Evolutionary conservation across 208 protist genomes (phyloP).

Genomic region (Leishmania braziliensis): DNA sequence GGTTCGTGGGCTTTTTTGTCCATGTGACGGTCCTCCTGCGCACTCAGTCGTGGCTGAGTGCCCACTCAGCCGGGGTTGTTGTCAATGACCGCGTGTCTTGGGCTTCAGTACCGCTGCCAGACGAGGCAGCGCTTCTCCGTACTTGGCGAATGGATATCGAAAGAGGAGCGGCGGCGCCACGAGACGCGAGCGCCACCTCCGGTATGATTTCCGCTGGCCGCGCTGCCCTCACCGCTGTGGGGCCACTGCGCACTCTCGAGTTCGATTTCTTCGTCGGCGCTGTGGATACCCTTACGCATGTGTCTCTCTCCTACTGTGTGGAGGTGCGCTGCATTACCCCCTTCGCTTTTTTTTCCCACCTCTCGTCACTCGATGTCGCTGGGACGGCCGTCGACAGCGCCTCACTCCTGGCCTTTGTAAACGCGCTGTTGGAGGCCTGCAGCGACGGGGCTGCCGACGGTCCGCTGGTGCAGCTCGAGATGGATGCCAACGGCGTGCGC

Average conservation of each 20-base stretch:
- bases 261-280: slow-evolving; percentile 9
- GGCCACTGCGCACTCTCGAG: neutral
- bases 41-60: neutral
- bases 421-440: slow-evolving; percentile 27
- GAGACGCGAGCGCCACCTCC: neutral
- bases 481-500: neutral
- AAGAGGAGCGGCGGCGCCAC: neutral
- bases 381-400: slow-evolving; percentile 39
- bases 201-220: neutral
- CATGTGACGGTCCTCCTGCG: slow-evolving; percentile 1
- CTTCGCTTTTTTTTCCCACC: slow-evolving; percentile 19
- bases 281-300: slow-evolving; percentile 7
- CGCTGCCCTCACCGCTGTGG: neutral
- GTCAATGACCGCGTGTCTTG: neutral
- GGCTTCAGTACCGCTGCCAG: slow-evolving; percentile 7
- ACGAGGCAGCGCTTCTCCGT: slow-evolving; percentile 20
- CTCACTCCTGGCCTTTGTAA: slow-evolving; percentile 28
- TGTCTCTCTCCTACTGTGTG: slow-evolving; percentile 28
- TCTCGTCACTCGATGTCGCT: slow-evolving; percentile 26
- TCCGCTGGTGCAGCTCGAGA: slow-evolving; percentile 2
- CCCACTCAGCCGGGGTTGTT: neutral
- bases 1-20: slow-evolving; percentile 25
- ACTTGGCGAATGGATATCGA: slow-evolving; percentile 11
- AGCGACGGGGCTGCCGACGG: neutral
- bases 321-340: slow-evolving; percentile 34